phyloP scores from a whole-genome alignment of 805 yeast genomes.

The Candida gorgasii region DNA sequence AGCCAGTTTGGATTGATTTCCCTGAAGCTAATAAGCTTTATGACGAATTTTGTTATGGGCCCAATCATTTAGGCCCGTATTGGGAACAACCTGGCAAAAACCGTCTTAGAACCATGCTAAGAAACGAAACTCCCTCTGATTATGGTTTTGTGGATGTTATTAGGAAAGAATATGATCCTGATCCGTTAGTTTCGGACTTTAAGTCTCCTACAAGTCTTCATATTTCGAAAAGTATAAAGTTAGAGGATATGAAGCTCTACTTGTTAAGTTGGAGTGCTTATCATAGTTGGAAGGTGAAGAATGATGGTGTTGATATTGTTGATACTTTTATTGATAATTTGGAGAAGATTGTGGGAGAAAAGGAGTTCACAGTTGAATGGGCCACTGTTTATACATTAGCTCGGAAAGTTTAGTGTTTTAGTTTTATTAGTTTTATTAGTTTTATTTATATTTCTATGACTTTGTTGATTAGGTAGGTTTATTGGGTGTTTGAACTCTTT shows the following conservation, averaged over 20 bases:
- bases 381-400: constrained; percentile 58
- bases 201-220: constrained; percentile 18
- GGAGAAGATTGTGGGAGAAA: constrained; percentile 46
- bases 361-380: constrained; percentile 49
- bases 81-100: constrained; percentile 51
- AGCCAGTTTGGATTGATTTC: constrained; percentile 54
- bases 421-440: too few species aligned
- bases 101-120: constrained; percentile 23
- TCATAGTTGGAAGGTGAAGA: constrained; percentile 50
- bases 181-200: constrained; percentile 19
- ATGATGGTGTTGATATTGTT: constrained; percentile 44
- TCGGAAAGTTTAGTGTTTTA: constrained; percentile 17
- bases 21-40: constrained; percentile 55
- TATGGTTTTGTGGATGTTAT: constrained; percentile 38
- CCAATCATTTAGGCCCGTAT: constrained; percentile 47
- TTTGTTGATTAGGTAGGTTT: neutral
- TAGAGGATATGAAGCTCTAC: constrained; percentile 32
- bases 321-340: constrained; percentile 42
- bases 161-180: constrained; percentile 31
- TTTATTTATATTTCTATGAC: neutral
- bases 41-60: constrained; percentile 22
- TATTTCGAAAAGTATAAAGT: constrained; percentile 17
- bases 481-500: neutral
- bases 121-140: constrained; percentile 25
- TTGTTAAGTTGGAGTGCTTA: constrained; percentile 69